Evolutionary conservation across 2,329 filamentous ascomycete species (phyloP).

Genomic region (Setomelanomma holmii): DNA sequence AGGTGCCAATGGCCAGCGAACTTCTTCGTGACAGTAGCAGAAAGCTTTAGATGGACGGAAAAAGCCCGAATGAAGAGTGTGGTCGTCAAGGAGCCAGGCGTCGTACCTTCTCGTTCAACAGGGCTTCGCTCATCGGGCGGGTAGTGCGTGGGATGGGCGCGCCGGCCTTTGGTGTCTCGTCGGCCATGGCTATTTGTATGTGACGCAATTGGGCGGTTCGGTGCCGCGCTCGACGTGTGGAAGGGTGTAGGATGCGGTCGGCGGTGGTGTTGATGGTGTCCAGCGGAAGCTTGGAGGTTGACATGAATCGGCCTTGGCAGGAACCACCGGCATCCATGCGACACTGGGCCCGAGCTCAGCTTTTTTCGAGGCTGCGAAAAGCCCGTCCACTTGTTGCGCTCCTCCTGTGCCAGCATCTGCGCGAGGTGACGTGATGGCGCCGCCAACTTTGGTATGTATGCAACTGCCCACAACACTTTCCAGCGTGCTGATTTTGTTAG

Average conservation of each 20-base stretch:
- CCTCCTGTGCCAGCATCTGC: slow-evolving; percentile 7
- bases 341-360: slow-evolving; percentile 22
- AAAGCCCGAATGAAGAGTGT: no score
- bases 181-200: no score
- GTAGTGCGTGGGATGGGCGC: slow-evolving; percentile 72
- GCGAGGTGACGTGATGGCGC: slow-evolving; percentile 31
- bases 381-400: neutral
- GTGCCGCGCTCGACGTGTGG: slow-evolving; percentile 22
- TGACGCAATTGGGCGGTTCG: slow-evolving; percentile 37
- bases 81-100: neutral
- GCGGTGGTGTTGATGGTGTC: slow-evolving; percentile 33
- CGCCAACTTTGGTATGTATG: slow-evolving; percentile 20
- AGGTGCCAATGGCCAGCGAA: no score
- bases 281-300: slow-evolving; percentile 32
- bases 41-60: no score
- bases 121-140: slow-evolving; percentile 91
- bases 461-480: neutral
- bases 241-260: slow-evolving; percentile 11
- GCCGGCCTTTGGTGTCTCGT: slow-evolving; percentile 61
- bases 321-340: neutral
- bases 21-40: no score
- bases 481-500: slow-evolving; percentile 13
- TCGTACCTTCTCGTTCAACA: slow-evolving; percentile 97
- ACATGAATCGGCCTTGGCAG: slow-evolving; percentile 33
- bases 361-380: slow-evolving; percentile 20